Base-by-base conservation (phyloP, 225 moss, liverwort and hornwort genomes). In the Anthoceros angustus region DNA sequence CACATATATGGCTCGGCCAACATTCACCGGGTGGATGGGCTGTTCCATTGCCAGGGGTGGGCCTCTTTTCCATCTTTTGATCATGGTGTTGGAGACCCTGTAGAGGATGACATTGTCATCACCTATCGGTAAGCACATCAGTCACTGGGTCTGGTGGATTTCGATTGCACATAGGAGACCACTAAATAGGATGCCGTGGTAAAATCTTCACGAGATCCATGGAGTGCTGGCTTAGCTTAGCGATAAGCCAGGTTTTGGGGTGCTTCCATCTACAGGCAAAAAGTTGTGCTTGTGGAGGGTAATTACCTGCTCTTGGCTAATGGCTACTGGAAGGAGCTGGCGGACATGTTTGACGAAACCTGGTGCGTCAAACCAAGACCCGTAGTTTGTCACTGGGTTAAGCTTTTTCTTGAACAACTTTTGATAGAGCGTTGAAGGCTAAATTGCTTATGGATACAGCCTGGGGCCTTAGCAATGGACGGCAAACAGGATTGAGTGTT, bases 61-160 rank as follows among this genome's bases (percentile, higher is more conserved):
- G 87, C 80, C 42, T 77, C 83, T 43, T 74, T 91, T 38, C 95
- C 95, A 67, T 98, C 95, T 25, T 98, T 98, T 75, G 95, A 98
- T 73, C 95, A 98, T 67, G 95, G 95, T 77, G 80, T 87, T 62
- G 95, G 92, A 48, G 95, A 98, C 68, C 95, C 95, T 66, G 74
- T 98, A 62, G 92, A 92, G 74, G 86, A 86, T 75, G 92, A 89
- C 76, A 92, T 98, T 42, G 74, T 72, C 63, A 87, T 92, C 25
- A 83, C 83, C 45, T 73, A 80, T 2, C 40, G 61, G 95, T 95
- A 79, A 48, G 68, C 38, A 73, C 62, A 7, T 38, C 43, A 32
- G 60, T 16, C 25, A 61, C 64, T 61, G 46, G 43, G 64, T 74
- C 10, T 15, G 67, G 24, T 63, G 10, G 16, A 25, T 2, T 20